Evolutionary conservation across 192 early-diverging fungal genomes (phyloP).

Genomic region (Coemansia aciculifera): DNA sequence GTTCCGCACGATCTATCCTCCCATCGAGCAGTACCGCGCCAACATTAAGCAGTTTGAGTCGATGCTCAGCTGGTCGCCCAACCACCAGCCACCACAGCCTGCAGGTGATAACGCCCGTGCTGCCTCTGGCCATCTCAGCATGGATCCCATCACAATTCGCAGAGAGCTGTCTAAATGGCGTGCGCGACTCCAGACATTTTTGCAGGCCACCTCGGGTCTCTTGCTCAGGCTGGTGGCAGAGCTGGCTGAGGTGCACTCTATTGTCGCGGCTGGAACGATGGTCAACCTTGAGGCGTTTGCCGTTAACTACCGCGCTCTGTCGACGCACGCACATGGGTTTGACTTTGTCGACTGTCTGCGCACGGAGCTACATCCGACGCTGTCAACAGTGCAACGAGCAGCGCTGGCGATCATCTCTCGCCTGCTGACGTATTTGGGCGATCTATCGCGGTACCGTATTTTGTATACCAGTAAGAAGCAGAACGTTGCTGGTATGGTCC

Average conservation of each 20-base stretch:
- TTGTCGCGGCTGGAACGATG: conserved; percentile 19
- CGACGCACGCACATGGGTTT: conserved; percentile 31
- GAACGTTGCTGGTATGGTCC: neutral
- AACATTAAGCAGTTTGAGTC: conserved; percentile 37
- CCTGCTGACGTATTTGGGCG: conserved; percentile 43
- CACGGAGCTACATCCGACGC: conserved; percentile 32
- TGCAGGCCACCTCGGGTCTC: conserved; percentile 36
- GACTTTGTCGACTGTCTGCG: conserved; percentile 30
- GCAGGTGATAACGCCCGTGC: neutral
- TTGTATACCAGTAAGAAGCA: conserved; percentile 33
- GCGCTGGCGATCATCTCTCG: conserved; percentile 31
- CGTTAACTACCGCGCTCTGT: conserved; percentile 33
- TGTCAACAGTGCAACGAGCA: conserved; percentile 31
- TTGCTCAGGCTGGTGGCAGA: conserved; percentile 35
- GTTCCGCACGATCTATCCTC: conserved; percentile 40
- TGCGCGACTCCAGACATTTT: conserved; percentile 37
- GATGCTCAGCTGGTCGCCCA: conserved; percentile 14
- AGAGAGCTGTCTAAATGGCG: conserved; percentile 35
- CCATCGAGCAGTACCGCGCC: conserved; percentile 48
- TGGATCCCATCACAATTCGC: conserved; percentile 13
- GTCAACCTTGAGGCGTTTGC: conserved; percentile 15
- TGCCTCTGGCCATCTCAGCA: neutral
- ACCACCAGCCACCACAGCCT: neutral
- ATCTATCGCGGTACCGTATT: conserved; percentile 44
- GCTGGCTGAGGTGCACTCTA: conserved; percentile 34